These are phyloP conservation scores for Buddleja alternifolia DNA, from an alignment of 257 asterid genomes.

Conservation along the genomic window DNA sequence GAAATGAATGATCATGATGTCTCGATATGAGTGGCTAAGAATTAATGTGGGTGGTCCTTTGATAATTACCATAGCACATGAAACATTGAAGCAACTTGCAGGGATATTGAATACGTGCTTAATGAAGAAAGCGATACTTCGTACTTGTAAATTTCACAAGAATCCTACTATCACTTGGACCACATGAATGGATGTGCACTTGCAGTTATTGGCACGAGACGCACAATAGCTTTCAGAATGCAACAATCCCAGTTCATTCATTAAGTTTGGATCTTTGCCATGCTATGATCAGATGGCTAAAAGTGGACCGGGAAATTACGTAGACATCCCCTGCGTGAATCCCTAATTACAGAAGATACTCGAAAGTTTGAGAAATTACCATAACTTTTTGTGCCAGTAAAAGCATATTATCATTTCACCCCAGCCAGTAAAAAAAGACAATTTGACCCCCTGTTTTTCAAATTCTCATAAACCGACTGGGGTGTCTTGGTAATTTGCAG, in stretches of 20 bases:
- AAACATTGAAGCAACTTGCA: conserved; percentile 28
- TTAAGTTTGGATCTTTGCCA: no score
- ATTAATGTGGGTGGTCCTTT: conserved; percentile 11
- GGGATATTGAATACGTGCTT: conserved; percentile 14
- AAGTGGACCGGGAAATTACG: no score
- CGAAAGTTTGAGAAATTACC: no score
- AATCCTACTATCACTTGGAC: conserved; percentile 26
- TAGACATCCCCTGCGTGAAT: no score
- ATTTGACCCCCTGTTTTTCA: neutral
- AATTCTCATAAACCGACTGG: neutral
- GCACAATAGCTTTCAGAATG: neutral
- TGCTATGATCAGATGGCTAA: no score
- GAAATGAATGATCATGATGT: no score
- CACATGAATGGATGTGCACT: conserved; percentile 34
- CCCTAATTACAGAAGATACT: no score
- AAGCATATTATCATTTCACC: no score
- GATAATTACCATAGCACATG: conserved; percentile 8
- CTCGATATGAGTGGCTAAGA: neutral
- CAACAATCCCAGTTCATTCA: no score
- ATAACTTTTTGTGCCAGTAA: no score
- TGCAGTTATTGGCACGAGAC: conserved; percentile 20
- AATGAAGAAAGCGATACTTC: conserved; percentile 22
- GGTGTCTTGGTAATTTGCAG: neutral
- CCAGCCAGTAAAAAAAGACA: no score
- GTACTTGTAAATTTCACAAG: conserved; percentile 22